Conservation (phyloP, 164 flowering plant genomes). For the Sedum album region DNA sequence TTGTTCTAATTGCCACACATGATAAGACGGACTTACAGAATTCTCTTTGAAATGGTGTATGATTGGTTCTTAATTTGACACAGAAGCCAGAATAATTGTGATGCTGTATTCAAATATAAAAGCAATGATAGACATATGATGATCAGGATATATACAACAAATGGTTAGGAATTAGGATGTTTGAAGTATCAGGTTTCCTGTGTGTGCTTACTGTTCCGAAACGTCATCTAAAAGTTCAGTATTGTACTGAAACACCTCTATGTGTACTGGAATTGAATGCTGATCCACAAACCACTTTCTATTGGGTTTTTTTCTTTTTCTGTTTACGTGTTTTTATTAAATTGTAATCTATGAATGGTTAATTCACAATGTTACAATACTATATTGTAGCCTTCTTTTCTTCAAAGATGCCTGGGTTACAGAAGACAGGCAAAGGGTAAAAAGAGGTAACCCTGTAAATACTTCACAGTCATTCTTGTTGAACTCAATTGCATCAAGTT, state of each 20-base stretch:
- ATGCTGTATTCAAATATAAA: not conserved
- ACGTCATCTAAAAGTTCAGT: no score
- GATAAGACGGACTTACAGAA: no score
- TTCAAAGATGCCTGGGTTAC: slow-evolving; percentile 35
- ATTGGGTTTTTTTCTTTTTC: not conserved
- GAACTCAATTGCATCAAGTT: not conserved
- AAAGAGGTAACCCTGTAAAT: slow-evolving; percentile 21
- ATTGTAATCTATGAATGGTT: not conserved
- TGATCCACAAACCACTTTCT: not conserved
- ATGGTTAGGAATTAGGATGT: not conserved
- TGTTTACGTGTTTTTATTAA: not conserved
- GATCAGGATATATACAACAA: not conserved
- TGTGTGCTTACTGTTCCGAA: not conserved
- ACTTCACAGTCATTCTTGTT: not conserved
- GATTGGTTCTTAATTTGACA: not conserved
- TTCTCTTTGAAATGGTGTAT: no score
- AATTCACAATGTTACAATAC: not conserved
- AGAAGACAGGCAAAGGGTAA: slow-evolving; percentile 25
- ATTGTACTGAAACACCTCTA: no score
- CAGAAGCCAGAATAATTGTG: not conserved
- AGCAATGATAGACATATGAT: not conserved
- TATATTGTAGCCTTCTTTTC: slow-evolving; percentile 30
- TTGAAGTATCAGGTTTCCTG: not conserved
- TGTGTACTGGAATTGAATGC: not conserved
- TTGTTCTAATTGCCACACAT: not conserved